phyloP scores from a whole-genome alignment of 2,329 filamentous ascomycete genomes.

The Zarea fungicola region DNA sequence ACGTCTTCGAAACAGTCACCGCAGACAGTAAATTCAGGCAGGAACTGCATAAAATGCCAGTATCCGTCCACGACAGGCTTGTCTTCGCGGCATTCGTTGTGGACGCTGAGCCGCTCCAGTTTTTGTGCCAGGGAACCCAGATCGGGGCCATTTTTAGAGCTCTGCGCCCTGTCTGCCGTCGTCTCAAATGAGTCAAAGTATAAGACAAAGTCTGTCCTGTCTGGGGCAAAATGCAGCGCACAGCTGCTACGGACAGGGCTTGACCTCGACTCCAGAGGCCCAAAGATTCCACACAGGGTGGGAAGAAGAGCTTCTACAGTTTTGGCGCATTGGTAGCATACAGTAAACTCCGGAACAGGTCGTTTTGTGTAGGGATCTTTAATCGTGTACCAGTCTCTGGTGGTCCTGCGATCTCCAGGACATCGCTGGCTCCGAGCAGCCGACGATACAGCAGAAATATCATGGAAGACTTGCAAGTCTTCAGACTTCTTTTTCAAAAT shows the following conservation, averaged over 20 bases:
- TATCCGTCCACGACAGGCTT: conserved; percentile 53
- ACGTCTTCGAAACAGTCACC: conserved; percentile 79
- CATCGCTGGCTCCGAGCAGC: conserved; percentile 51
- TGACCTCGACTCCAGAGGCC: conserved; percentile 42
- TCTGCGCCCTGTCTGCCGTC: conserved; percentile 46
- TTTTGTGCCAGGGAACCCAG: conserved; percentile 59
- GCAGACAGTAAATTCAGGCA: conserved; percentile 79
- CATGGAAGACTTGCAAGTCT: conserved; percentile 64
- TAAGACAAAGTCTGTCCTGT: conserved; percentile 49
- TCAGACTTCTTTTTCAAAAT: conserved; percentile 64
- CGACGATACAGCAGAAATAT: conserved; percentile 54
- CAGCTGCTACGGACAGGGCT: conserved; percentile 54
- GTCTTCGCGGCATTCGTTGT: conserved; percentile 62
- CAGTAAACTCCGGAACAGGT: conserved; percentile 64
- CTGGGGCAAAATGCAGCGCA: conserved; percentile 56
- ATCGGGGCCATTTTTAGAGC: conserved; percentile 45
- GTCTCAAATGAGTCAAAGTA: conserved; percentile 59
- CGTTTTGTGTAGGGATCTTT: conserved; percentile 60
- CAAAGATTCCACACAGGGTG: conserved; percentile 62
- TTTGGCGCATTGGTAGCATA: conserved; percentile 70
- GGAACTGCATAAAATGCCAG: conserved; percentile 73
- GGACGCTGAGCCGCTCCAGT: conserved; percentile 51
- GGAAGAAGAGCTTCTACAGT: conserved; percentile 71
- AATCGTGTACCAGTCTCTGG: conserved; percentile 71
- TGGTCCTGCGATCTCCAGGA: conserved; percentile 47